Percentiles rank a stretch among this genome's conserved stretches.
These are phyloP conservation scores for Apiotrichum mycotoxinovorans DNA, from an alignment of 1,284 basidiomycete species.

Conservation along the genomic window DNA sequence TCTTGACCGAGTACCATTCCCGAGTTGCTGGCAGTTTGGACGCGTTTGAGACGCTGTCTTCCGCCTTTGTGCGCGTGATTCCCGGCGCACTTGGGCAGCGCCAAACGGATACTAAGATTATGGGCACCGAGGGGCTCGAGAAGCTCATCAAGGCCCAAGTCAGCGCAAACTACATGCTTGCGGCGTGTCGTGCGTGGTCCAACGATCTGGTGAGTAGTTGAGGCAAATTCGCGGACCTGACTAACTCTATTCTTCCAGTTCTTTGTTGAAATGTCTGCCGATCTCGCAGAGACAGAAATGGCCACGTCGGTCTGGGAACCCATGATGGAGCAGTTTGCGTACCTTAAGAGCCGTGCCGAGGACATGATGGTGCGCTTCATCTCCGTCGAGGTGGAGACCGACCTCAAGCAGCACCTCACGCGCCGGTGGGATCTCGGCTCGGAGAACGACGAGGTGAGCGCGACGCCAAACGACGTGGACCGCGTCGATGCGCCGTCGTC, in stretches of 20 bases:
- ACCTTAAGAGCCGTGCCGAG: constrained; percentile 67
- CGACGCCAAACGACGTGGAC: background rate
- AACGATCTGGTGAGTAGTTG: constrained; percentile 71
- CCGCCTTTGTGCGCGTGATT: constrained; percentile 79
- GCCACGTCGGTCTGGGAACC: constrained; percentile 62
- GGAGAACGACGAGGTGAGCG: background rate
- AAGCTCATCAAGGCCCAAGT: constrained; percentile 76
- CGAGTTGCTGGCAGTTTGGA: constrained; percentile 81
- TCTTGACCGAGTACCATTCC: constrained; percentile 70
- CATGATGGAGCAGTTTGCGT: constrained; percentile 62
- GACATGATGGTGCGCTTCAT: constrained; percentile 79
- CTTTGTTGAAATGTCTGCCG: constrained; percentile 80
- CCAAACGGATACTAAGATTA: constrained; percentile 49
- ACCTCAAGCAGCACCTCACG: constrained; percentile 66
- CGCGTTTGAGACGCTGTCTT: constrained; percentile 86
- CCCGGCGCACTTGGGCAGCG: constrained; percentile 66
- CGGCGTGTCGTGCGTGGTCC: constrained; percentile 70
- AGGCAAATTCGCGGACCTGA: background rate
- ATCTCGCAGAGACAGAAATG: constrained; percentile 53
- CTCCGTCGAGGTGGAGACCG: constrained; percentile 69
- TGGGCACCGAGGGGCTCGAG: constrained; percentile 72
- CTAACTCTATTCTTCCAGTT: constrained; percentile 57
- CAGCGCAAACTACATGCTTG: constrained; percentile 67
- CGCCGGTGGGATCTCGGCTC: constrained; percentile 29
- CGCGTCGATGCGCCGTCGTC: constrained; percentile 36